These are phyloP conservation scores for Cucumis melo DNA, from an alignment of 306 rosid genomes.

Conservation along the genomic window DNA sequence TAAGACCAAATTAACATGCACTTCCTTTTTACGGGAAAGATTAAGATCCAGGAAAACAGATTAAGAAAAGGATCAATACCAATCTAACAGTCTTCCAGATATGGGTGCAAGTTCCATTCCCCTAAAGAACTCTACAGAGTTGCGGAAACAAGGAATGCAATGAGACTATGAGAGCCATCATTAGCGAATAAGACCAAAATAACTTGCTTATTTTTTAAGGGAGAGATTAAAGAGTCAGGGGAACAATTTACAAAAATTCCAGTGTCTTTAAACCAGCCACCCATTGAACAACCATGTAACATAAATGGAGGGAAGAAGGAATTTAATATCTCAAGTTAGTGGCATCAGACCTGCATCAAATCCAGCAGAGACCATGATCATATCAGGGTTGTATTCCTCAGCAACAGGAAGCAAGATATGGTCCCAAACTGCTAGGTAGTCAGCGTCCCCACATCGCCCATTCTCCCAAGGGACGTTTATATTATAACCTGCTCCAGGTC, in stretches of 20 bases:
- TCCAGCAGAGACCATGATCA: conserved; percentile 82
- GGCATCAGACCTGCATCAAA: conserved; percentile 78
- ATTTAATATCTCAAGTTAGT: not conserved
- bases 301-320: not conserved
- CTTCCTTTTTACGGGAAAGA: not conserved
- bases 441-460: conserved; percentile 81
- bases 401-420: conserved; percentile 83
- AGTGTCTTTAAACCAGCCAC: not conserved
- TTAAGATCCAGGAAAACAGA: not conserved
- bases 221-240: not conserved
- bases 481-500: conserved; percentile 74
- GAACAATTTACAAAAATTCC: not conserved
- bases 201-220: not conserved
- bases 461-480: conserved; percentile 98
- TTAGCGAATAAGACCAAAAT: not conserved
- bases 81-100: not conserved
- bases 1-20: not conserved
- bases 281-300: not conserved
- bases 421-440: conserved; percentile 91
- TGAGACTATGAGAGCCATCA: not conserved
- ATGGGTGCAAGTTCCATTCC: not conserved
- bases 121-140: not conserved
- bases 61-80: not conserved
- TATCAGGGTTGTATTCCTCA: conserved; percentile 69
- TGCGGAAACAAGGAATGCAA: not conserved